Evolutionary conservation across 2,329 filamentous ascomycete genomes (phyloP), one percentile per base, ranked within the genome.

Genomic region (Endocalyx cinctus): DNA sequence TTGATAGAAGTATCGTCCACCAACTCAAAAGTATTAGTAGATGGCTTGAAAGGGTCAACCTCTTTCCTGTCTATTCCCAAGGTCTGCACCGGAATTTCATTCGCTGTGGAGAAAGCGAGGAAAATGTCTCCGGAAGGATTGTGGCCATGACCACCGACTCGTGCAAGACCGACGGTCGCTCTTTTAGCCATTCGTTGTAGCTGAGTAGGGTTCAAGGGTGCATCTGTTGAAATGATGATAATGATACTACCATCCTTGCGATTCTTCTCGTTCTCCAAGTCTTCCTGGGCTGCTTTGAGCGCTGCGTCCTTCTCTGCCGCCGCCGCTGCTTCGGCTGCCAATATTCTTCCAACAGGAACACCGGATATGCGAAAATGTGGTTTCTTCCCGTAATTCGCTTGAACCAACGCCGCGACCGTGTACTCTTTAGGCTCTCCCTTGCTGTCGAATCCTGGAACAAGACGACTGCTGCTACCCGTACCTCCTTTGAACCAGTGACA

Each of bases 101-200:
- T 76, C 5, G 64, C 78, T 0, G 79, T 84, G 6, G 77, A 82
- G 38, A 84, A 75, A 4, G 79, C 79, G 3, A 84, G 60, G 50
- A 83, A 82, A 38, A 84, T 74, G 39, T 84, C 79, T 0, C 79
- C 80, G 0, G 76, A 82, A 10, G 66, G 67, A 42, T 82, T 82
- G 27, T 68, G 64, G 0, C 77, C 79, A 38, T 74, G 74, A 2
- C 77, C 75, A 3, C 79, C 79, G 0, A 80, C 77, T 36, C 71
- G 66, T 5, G 71, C 62, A 1, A 84, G 53, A 0, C 81, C 79
- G 2, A 82, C 69, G 0, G 77, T 78, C 1, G 77, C 77, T 22
- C 77, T 70, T 38, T 74, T 72, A 2, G 77, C 77, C 2, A 82
- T 57, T 2, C 77, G 64, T 37, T 71, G 66, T 3, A 79, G 68